Evolutionary conservation across 2,329 filamentous ascomycete genomes (phyloP).

Genomic region (Emydomyces testavorans): DNA sequence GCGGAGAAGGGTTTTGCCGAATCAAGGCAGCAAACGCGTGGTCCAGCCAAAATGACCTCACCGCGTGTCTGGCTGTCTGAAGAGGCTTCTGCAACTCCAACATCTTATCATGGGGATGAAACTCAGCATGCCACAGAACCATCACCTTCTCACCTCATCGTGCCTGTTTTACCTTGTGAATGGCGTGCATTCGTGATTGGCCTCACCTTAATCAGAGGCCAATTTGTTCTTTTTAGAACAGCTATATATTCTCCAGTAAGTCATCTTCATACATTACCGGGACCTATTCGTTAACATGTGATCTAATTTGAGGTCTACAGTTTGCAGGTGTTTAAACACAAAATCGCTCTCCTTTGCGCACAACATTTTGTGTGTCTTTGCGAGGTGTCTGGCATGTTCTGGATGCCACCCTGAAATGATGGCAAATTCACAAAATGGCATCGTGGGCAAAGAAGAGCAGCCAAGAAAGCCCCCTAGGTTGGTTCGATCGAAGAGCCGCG

Average conservation of each 20-base stretch:
- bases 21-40: conserved; percentile 11
- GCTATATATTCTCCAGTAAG: not conserved
- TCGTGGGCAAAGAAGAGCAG: not conserved
- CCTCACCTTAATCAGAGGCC: conserved; percentile 2
- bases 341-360: not conserved
- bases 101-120: conserved; percentile 1
- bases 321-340: not conserved
- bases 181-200: not conserved
- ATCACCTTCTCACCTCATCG: not conserved
- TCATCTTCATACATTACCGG: not conserved
- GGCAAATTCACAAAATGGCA: conserved; percentile 1
- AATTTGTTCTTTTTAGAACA: conserved; percentile 6
- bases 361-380: not conserved
- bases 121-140: conserved; percentile 7
- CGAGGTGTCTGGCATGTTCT: not conserved
- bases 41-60: conserved; percentile 12
- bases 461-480: not conserved
- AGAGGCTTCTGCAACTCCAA: not conserved
- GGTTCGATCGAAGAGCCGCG: not conserved
- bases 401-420: not conserved
- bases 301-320: not conserved
- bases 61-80: not conserved
- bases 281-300: too few species aligned
- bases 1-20: conserved; percentile 1
- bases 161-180: conserved; percentile 5